Conservation (phyloP, 805 yeast species). For the Candida michaelii region DNA sequence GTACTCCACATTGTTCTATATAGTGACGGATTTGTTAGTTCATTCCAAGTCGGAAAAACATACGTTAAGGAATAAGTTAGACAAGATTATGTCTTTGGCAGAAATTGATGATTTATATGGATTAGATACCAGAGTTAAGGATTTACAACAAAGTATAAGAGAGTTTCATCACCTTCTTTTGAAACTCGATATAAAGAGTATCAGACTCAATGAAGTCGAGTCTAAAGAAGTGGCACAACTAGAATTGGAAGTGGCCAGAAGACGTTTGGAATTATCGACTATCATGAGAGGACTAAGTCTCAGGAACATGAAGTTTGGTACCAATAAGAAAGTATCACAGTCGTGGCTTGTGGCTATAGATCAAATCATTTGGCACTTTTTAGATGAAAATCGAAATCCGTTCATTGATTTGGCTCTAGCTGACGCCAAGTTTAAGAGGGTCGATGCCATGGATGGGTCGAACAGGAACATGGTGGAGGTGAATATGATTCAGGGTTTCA, state of each 20-base stretch:
- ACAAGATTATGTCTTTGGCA: constrained; percentile 37
- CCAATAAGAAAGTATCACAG: constrained; percentile 21
- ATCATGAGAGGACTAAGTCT: constrained; percentile 33
- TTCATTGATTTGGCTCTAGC: constrained; percentile 71
- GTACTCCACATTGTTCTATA: constrained; percentile 35
- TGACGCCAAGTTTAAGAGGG: constrained; percentile 56
- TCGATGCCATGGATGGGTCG: constrained; percentile 65
- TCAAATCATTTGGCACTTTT: constrained; percentile 67
- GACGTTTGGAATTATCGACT: constrained; percentile 32
- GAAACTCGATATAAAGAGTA: constrained; percentile 37
- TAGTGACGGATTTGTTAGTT: constrained; percentile 35
- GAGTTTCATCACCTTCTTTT: constrained; percentile 35
- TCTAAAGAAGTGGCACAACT: constrained; percentile 21
- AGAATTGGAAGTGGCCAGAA: constrained; percentile 34
- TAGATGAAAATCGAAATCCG: constrained; percentile 59
- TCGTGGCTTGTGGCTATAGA: constrained; percentile 47
- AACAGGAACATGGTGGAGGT: constrained; percentile 61
- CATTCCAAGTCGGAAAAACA: constrained; percentile 28
- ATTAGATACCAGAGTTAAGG: constrained; percentile 27
- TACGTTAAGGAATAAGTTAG: constrained; percentile 36
- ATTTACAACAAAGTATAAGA: constrained; percentile 32
- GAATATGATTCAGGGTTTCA: constrained; percentile 65
- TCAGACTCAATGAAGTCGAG: constrained; percentile 20
- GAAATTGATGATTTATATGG: constrained; percentile 38
- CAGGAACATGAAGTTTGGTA: constrained; percentile 20